phyloP scores from a whole-genome alignment of 2,329 filamentous ascomycete species.

The Byssochlamys sp. region DNA sequence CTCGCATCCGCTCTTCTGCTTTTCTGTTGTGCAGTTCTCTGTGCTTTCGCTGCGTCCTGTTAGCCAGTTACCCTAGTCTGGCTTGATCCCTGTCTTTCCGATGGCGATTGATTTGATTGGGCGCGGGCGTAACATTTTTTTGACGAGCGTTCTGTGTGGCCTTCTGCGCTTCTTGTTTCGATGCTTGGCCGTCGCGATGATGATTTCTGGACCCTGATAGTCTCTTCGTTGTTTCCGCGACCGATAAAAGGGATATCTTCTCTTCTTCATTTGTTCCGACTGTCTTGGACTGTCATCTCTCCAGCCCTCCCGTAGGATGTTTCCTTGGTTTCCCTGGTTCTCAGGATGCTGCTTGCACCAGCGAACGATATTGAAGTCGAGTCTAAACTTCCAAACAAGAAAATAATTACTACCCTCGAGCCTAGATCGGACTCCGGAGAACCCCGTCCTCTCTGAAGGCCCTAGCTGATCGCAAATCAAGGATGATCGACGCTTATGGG shows the following conservation, averaged over 20 bases:
- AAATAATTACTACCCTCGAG: not conserved
- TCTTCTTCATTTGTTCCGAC: not conserved
- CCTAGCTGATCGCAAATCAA: not conserved
- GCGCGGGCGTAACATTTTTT: not conserved
- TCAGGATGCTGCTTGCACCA: not conserved
- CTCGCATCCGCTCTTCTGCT: not conserved
- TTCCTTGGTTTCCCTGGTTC: not conserved
- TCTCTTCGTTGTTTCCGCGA: not conserved
- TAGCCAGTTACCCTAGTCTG: not conserved
- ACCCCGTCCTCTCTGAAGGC: not conserved
- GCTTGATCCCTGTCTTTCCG: not conserved
- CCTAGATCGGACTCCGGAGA: not conserved
- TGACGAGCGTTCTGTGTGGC: not conserved
- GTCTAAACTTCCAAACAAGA: too few relatives aligned
- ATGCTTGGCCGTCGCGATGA: not conserved
- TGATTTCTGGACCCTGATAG: not conserved
- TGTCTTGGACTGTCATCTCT: not conserved
- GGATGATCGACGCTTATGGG: not conserved
- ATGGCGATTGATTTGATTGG: conserved; percentile 1
- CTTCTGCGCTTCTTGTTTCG: not conserved
- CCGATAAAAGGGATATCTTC: not conserved
- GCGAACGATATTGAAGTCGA: not conserved
- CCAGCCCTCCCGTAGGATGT: not conserved
- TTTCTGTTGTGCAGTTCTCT: not conserved
- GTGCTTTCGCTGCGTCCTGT: not conserved